Conservation (phyloP, 805 yeast genomes). For the Yamadazyma laniorum region DNA sequence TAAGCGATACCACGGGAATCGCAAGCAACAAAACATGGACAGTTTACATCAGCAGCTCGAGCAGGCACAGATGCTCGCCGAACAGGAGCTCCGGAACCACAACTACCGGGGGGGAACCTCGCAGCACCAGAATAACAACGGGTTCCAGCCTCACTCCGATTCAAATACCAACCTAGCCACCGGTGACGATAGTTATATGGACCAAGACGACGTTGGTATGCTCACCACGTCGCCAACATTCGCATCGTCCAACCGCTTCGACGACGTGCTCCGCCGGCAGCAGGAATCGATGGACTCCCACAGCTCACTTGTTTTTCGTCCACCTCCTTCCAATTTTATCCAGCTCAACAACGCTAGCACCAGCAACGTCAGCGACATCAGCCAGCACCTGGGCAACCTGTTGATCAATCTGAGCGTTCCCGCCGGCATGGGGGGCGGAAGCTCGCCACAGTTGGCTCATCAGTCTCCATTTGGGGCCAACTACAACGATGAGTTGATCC, state of each 20-base stretch:
- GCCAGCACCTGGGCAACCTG: constrained; percentile 22
- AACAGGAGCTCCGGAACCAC: constrained; percentile 7
- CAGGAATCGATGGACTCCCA: constrained; percentile 35
- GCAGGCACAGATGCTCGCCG: constrained; percentile 14
- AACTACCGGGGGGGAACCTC: background rate
- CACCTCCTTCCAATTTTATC: constrained; percentile 37
- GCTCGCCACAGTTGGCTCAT: constrained; percentile 1
- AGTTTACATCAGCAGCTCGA: constrained; percentile 14
- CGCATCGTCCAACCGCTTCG: constrained; percentile 22
- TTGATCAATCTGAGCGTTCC: constrained; percentile 6
- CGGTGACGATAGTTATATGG: constrained; percentile 37
- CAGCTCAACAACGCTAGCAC: constrained; percentile 39
- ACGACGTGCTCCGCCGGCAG: constrained; percentile 13
- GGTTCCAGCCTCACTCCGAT: background rate
- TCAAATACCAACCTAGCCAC: background rate
- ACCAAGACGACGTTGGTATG: constrained; percentile 27
- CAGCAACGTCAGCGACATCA: constrained; percentile 39
- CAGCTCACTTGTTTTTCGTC: constrained; percentile 31
- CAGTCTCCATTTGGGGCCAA: constrained; percentile 1
- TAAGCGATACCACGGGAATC: too few species aligned
- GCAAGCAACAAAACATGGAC: constrained; percentile 9
- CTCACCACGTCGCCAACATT: constrained; percentile 13
- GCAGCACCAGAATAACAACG: background rate
- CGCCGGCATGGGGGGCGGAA: background rate
- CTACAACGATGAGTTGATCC: constrained; percentile 16